Base-by-base conservation (phyloP, 495 filamentous ascomycete genomes). In the Saxophila tyrrhenica region DNA sequence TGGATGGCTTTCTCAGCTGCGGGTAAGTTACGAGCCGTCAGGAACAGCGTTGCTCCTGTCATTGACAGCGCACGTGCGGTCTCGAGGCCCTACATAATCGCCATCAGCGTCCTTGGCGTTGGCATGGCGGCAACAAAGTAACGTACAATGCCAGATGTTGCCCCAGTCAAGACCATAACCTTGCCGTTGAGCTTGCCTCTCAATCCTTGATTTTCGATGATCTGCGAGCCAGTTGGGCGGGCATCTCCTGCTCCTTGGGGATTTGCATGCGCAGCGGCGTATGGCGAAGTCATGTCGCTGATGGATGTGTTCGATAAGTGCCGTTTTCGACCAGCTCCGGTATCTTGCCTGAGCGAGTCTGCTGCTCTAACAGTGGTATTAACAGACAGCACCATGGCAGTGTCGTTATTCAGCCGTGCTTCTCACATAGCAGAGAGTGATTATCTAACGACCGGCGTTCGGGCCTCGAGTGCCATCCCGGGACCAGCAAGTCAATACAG, bases 191-290 rank as follows among this genome's bases (percentile, higher is more conserved):
- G 51, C 13, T 62, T 67, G 16, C 67, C 68, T 32, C 68, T 57
- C n/a, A 75, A 48, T 8, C 50, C 51, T 42, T 80, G 68, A 49
- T 80, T 76, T 48, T 72, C 39, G 56, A 82, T 56, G 44, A 82
- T 72, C 51, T 76, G 70, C 16, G 73, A 54, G 11, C 72, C 77
- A 5, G 77, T 80, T 20, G 76, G 76, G 16, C 78, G 75, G 15
- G 65, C 62, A 62, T 82, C 77, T 1, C 74, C 72, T 15, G 71
- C 58, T 11, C 78, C 77, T 46, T 72, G 51, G 17, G 67, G 68
- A 23, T 66, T 57, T n/a, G 51, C 55, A 57, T 76, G 72, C 9
- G 60, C 64, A 39, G 64, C 69, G 38, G 69, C 59, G 59, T 79
- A 44, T 44, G 29, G 29, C 7, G 29, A 35, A 35, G 29, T 13